phyloP scores from a whole-genome alignment of 208 protist genomes.

The Wallacemonas rigidus region DNA sequence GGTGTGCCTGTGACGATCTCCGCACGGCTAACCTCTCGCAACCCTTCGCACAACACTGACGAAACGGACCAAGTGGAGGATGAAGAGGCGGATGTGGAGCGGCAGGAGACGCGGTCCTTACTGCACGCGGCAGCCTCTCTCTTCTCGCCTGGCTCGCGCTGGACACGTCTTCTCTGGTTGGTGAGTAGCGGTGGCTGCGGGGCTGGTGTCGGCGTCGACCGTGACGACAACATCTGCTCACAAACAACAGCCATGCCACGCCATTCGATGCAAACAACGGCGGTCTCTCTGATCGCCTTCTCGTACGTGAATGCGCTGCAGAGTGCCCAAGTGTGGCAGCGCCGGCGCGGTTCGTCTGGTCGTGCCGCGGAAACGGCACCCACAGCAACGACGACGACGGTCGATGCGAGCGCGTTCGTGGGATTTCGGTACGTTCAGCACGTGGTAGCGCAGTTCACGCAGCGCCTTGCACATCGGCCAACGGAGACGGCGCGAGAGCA shows the following conservation, averaged over 20 bases:
- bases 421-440: conserved; percentile 4
- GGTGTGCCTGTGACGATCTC: conserved; percentile 14
- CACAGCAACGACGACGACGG: background rate
- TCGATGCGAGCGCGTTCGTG: conserved; percentile 2
- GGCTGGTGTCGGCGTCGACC: no score
- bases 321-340: conserved; percentile 14
- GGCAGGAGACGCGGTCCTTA: conserved; percentile 3
- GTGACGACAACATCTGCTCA: no score
- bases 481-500: background rate
- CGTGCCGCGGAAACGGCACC: no score
- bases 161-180: conserved; percentile 4
- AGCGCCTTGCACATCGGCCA: background rate
- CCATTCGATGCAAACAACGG: background rate
- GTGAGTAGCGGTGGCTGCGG: background rate
- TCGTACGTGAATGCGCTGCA: conserved; percentile 14
- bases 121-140: conserved; percentile 8
- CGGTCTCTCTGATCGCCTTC: conserved; percentile 20
- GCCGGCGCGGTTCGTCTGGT: background rate
- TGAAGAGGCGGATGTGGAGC: background rate
- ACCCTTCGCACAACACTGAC: background rate
- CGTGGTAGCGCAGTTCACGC: background rate
- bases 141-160: conserved; percentile 16
- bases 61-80: background rate
- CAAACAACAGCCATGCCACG: no score
- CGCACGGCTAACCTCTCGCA: background rate